Evolutionary conservation across 306 rosid genomes (phyloP).

Genomic region (Comarum palustre): DNA sequence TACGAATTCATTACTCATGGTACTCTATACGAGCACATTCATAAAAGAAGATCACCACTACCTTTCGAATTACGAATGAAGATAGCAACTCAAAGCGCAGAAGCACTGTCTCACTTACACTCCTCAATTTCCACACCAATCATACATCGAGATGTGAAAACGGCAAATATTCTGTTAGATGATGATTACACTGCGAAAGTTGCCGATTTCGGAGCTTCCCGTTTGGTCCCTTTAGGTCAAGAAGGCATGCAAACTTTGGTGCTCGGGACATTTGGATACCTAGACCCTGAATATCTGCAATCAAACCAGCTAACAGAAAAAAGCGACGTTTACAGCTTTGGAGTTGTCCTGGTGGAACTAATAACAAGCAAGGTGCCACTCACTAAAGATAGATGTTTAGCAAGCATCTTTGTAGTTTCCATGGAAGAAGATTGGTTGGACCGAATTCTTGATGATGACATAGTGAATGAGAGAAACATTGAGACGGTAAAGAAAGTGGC

Average conservation of each 20-base stretch:
- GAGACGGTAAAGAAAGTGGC: neutral
- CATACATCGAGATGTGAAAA: conserved; percentile 22
- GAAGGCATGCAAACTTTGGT: neutral
- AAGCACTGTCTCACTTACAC: conserved; percentile 27
- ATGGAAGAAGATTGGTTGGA: neutral
- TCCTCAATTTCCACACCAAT: conserved; percentile 5
- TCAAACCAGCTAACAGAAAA: neutral
- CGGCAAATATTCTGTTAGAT: conserved; percentile 22
- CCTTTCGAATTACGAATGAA: neutral
- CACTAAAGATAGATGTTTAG: neutral
- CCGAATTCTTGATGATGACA: neutral
- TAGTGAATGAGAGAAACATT: neutral
- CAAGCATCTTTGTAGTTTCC: neutral
- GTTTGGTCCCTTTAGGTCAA: conserved; percentile 6
- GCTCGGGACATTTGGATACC: neutral
- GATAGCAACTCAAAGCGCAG: conserved; percentile 23
- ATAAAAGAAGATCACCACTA: neutral
- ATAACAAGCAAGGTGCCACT: neutral
- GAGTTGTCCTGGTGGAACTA: conserved; percentile 5
- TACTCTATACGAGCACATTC: conserved; percentile 4
- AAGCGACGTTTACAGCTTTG: conserved; percentile 15
- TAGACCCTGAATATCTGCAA: conserved; percentile 18
- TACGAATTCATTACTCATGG: conserved; percentile 4
- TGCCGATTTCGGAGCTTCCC: conserved; percentile 4
- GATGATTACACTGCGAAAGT: neutral